Conservation (phyloP, 257 asterid species). For the Penstemon newberryi region DNA sequence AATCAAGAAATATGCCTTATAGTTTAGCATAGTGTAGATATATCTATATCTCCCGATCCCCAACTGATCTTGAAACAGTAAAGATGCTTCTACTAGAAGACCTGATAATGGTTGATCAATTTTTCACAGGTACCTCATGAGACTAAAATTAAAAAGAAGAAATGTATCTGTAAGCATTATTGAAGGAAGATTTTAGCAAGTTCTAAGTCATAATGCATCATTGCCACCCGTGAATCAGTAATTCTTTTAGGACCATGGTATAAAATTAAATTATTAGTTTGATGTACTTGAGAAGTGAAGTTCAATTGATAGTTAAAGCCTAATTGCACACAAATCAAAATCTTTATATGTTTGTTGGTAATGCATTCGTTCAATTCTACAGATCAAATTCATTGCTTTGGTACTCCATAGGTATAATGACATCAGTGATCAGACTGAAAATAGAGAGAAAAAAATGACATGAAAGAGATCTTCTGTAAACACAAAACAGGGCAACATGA, state of each 20-base stretch:
- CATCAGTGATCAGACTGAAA: neutral
- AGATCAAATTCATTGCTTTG: too few relatives aligned
- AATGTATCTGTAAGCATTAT: conserved; percentile 5
- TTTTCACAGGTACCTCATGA: neutral
- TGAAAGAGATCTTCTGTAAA: neutral
- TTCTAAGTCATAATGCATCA: neutral
- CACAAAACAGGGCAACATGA: neutral
- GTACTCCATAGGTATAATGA: too few relatives aligned
- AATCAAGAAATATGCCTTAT: neutral
- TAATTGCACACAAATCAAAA: too few relatives aligned
- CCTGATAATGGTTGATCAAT: neutral
- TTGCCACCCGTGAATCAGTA: neutral
- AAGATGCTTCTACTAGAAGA: neutral
- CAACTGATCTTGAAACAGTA: conserved; percentile 9
- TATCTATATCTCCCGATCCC: neutral
- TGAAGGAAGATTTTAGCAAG: neutral
- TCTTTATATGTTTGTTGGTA: too few relatives aligned
- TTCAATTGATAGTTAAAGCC: too few relatives aligned
- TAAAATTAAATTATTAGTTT: too few relatives aligned
- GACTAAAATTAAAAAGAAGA: neutral
- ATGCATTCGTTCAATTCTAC: too few relatives aligned
- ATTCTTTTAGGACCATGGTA: neutral
- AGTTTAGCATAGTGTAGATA: too few relatives aligned
- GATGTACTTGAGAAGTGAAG: too few relatives aligned
- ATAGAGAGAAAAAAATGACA: neutral